These are phyloP conservation scores for Aspergillus amoenus DNA, from an alignment of 2,329 filamentous ascomycete genomes.

Conservation along the genomic window DNA sequence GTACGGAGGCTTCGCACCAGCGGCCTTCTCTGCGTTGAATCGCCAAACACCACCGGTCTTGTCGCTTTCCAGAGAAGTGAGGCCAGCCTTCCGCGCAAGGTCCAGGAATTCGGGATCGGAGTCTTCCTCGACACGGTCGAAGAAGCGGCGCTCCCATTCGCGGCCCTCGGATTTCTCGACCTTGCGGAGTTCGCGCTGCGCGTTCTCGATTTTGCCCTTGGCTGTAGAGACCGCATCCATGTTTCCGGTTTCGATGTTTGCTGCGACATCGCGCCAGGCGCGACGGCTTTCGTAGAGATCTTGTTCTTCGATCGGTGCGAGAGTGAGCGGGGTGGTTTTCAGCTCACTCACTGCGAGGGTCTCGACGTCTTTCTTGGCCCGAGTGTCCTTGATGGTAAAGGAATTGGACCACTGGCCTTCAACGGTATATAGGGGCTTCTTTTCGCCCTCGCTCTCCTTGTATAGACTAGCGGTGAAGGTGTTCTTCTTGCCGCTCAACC, in stretches of 20 bases:
- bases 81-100: constrained; percentile 43
- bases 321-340: constrained; percentile 64
- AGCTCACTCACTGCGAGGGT: constrained; percentile 60
- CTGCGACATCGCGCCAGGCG: constrained; percentile 84
- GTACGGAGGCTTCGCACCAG: constrained; percentile 44
- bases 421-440: constrained; percentile 72
- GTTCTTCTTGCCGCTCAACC: constrained; percentile 96
- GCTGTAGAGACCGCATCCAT: constrained; percentile 76
- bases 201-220: constrained; percentile 87
- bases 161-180: constrained; percentile 72
- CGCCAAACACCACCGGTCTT: constrained; percentile 72
- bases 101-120: constrained; percentile 42
- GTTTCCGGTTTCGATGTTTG: constrained; percentile 75
- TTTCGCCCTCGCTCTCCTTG: constrained; percentile 63
- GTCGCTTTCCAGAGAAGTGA: constrained; percentile 54
- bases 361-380: constrained; percentile 53
- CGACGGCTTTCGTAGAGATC: constrained; percentile 83
- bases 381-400: constrained; percentile 74
- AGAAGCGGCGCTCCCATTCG: constrained; percentile 83
- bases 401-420: constrained; percentile 87
- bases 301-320: constrained; percentile 74
- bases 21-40: constrained; percentile 59
- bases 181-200: constrained; percentile 74
- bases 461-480: constrained; percentile 75
- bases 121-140: constrained; percentile 50